A percentile compares a stretch with the other conserved stretches of the same genome.
phyloP scores from a whole-genome alignment of 768 basidiomycete genomes.

The Tulasnella sp. region DNA sequence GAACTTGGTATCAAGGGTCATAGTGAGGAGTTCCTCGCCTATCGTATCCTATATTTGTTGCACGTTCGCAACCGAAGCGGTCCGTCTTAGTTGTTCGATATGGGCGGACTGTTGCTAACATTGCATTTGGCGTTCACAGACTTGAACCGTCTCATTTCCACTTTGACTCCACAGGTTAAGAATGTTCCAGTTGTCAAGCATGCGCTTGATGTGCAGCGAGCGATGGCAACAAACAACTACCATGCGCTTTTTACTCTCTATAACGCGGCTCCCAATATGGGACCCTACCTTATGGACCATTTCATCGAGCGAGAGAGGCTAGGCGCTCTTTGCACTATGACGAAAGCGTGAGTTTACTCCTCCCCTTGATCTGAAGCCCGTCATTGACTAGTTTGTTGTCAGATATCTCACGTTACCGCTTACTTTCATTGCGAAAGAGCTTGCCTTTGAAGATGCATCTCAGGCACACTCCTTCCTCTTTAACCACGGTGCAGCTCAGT shows the following conservation, averaged over 20 bases:
- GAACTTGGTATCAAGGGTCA: slow-evolving; percentile 90
- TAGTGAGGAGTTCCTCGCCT: slow-evolving; percentile 94
- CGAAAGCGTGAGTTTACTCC: slow-evolving; percentile 72
- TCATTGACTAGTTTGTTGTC: slow-evolving; percentile 24
- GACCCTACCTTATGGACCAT: slow-evolving; percentile 98
- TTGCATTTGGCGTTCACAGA: slow-evolving; percentile 51
- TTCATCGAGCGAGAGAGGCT: slow-evolving; percentile 90
- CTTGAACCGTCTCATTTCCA: slow-evolving; percentile 94
- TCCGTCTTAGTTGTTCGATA: slow-evolving; percentile 41
- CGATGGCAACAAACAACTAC: slow-evolving; percentile 90
- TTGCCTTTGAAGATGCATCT: slow-evolving; percentile 71
- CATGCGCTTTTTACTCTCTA: slow-evolving; percentile 86
- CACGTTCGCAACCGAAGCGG: slow-evolving; percentile 93
- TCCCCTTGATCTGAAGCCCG: not conserved
- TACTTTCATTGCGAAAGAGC: slow-evolving; percentile 69
- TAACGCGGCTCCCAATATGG: slow-evolving; percentile 87
- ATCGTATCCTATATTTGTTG: slow-evolving; percentile 92
- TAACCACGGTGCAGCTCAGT: slow-evolving; percentile 64
- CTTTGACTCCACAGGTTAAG: slow-evolving; percentile 92
- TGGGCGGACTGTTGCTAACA: not conserved
- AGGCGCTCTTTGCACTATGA: slow-evolving; percentile 80
- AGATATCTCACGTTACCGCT: slow-evolving; percentile 84
- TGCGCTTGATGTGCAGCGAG: slow-evolving; percentile 83
- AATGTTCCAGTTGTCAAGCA: slow-evolving; percentile 73
- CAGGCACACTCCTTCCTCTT: slow-evolving; percentile 66